Evolutionary conservation across 192 early-diverging fungal genomes (phyloP), one percentile per base, ranked within the genome.

Genomic region (Cladochytrium replicatum): DNA sequence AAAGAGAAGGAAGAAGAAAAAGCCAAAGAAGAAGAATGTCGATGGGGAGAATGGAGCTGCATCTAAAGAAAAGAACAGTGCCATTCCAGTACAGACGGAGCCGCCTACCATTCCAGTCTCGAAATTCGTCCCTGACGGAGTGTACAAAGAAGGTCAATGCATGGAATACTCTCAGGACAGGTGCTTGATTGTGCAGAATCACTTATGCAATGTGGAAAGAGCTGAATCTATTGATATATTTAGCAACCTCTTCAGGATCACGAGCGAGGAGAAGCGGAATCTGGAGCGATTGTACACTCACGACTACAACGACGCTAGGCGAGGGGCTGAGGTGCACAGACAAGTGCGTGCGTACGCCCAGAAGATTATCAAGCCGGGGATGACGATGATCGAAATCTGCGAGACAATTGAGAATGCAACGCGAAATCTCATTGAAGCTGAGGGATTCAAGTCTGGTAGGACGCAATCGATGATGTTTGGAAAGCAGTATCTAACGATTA

Each of bases 281-380:
- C 55, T 82, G 44, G 95, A 99, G 53, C 72, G 85, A 6, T 57
- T 80, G 30, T 63, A 77, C 48, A 65, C 73, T 55, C 72, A 88
- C 52, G 63, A 85, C 48, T 81, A 88, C 56, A 83, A 84, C 43
- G 87, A 96, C 22, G 60, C 89, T 40, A 79, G 95, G 19, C 71
- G 75, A 32, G 89, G 88, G 2, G 91, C 93, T 9, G 95, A 99
- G 63, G 93, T 97, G n/a, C 95, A 99, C 58, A n/a, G n/a, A n/a
- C 67, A 73, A 67, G 95, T 97, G 3, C 86, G 95, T 24, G 47
- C 61, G 39, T 87, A 93, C 58, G 92, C 83, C 21, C 78, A 74
- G 30, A 68, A 77, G 38, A 66, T 63, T 31, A 88, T 99, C 58
- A 87, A 87, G 66, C 93, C 95, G 19, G 95, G 95, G 27, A 89